These are phyloP conservation scores for Phyllosticta citriasiana DNA, from an alignment of 2,329 filamentous ascomycete species.

Conservation along the genomic window DNA sequence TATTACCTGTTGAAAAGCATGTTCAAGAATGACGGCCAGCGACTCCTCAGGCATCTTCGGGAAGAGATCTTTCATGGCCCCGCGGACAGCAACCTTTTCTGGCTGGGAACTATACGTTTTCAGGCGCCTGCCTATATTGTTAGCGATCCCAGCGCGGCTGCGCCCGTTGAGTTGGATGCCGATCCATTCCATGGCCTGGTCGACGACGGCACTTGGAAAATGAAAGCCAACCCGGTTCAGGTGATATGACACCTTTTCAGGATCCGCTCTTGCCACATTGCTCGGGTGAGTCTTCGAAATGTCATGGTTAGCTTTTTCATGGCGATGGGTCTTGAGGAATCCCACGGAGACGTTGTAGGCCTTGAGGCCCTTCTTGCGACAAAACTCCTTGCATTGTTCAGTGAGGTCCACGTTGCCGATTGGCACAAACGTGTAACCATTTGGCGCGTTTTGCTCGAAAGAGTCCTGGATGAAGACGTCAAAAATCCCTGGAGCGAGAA, in stretches of 20 bases:
- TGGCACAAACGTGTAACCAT: slow-evolving; percentile 52
- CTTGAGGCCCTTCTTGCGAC: slow-evolving; percentile 42
- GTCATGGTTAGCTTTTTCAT: slow-evolving; percentile 12
- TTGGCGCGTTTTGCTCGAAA: slow-evolving; percentile 44
- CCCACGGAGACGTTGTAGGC: slow-evolving; percentile 52
- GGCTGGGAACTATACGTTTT: neutral
- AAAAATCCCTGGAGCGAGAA: slow-evolving; percentile 17
- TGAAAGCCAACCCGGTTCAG: slow-evolving; percentile 54
- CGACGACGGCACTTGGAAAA: slow-evolving; percentile 51
- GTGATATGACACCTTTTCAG: slow-evolving; percentile 47
- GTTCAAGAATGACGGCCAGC: slow-evolving; percentile 47
- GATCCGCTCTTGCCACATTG: slow-evolving; percentile 41
- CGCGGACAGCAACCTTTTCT: slow-evolving; percentile 40
- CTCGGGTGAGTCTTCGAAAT: slow-evolving; percentile 27
- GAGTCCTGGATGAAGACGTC: slow-evolving; percentile 38
- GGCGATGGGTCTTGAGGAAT: neutral
- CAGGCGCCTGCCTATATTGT: slow-evolving; percentile 17
- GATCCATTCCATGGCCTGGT: slow-evolving; percentile 45
- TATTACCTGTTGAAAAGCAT: slow-evolving; percentile 48
- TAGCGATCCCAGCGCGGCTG: slow-evolving; percentile 21
- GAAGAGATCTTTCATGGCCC: slow-evolving; percentile 52
- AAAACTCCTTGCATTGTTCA: slow-evolving; percentile 47
- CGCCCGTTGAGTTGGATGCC: slow-evolving; percentile 23
- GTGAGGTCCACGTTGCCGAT: slow-evolving; percentile 51
- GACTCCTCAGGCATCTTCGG: slow-evolving; percentile 52